Evolutionary conservation across 345 rosid species (phyloP).

Genomic region (Eucalyptus decipiens): DNA sequence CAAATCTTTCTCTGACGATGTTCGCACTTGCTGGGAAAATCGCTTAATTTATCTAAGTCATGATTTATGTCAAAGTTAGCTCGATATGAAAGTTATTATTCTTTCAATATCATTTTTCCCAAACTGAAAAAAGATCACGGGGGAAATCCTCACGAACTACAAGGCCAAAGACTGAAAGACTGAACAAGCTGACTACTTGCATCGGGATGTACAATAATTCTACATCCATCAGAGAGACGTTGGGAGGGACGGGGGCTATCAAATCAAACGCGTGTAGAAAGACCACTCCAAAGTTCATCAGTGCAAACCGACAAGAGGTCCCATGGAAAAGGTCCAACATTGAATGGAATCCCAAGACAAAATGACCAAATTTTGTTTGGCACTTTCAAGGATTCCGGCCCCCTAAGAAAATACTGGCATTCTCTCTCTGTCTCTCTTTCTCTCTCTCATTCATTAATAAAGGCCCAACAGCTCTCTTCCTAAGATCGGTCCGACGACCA

Average conservation of each 20-base stretch:
- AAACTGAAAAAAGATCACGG: neutral
- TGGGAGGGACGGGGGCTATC: neutral
- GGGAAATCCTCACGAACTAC: neutral
- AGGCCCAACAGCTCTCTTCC: neutral
- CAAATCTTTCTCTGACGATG: neutral
- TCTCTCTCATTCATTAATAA: neutral
- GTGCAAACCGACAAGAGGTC: neutral
- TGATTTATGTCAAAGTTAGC: neutral
- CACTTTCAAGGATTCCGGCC: neutral
- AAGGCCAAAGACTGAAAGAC: neutral
- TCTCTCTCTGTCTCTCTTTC: neutral
- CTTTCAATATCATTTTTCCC: neutral
- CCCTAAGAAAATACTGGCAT: neutral
- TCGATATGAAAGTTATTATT: neutral
- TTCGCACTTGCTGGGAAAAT: neutral
- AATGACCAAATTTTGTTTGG: neutral
- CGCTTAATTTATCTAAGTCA: neutral
- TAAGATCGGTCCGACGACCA: neutral
- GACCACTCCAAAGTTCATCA: neutral
- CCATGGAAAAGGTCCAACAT: neutral
- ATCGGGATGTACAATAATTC: neutral
- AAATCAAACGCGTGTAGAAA: neutral
- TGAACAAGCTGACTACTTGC: neutral
- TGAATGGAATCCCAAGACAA: neutral
- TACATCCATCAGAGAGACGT: neutral